These are phyloP conservation scores for Blastobotrys malaysiensis DNA, from an alignment of 1,139 yeast species.

Conservation along the genomic window DNA sequence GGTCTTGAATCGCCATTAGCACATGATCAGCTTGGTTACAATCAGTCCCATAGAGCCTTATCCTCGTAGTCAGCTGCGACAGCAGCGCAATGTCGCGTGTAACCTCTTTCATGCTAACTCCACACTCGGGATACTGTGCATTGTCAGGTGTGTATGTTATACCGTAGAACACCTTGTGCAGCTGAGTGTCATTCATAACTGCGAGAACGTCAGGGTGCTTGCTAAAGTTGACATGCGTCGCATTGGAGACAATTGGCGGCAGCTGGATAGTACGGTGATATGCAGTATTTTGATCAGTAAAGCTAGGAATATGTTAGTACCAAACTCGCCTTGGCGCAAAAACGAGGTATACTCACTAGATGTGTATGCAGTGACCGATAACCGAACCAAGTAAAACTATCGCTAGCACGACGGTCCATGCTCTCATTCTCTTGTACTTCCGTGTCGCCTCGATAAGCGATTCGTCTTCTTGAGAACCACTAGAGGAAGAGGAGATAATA, in stretches of 20 bases:
- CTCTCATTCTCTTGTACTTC: background rate
- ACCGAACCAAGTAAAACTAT: background rate
- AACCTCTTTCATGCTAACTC: slow-evolving; percentile 44
- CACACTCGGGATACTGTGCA: slow-evolving; percentile 42
- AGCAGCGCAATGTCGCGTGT: slow-evolving; percentile 50
- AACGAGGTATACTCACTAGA: background rate
- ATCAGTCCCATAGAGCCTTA: slow-evolving; percentile 59
- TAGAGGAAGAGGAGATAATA: background rate
- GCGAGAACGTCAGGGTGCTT: slow-evolving; percentile 6
- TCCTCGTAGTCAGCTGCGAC: slow-evolving; percentile 52
- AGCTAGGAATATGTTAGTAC: background rate
- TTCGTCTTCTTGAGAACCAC: background rate
- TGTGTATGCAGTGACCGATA: background rate
- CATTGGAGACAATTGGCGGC: background rate
- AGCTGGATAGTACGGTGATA: background rate
- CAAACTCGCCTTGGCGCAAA: background rate
- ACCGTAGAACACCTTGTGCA: slow-evolving; percentile 47
- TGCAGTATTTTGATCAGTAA: background rate
- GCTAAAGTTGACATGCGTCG: background rate
- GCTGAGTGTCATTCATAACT: slow-evolving; percentile 12
- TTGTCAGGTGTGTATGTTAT: slow-evolving; percentile 55
- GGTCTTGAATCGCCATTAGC: slow-evolving; percentile 47
- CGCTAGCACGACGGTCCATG: background rate
- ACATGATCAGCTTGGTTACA: slow-evolving; percentile 53
- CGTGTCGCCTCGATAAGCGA: background rate